phyloP scores from a whole-genome alignment of 2,329 filamentous ascomycete species.

The Alternaria burnsii region DNA sequence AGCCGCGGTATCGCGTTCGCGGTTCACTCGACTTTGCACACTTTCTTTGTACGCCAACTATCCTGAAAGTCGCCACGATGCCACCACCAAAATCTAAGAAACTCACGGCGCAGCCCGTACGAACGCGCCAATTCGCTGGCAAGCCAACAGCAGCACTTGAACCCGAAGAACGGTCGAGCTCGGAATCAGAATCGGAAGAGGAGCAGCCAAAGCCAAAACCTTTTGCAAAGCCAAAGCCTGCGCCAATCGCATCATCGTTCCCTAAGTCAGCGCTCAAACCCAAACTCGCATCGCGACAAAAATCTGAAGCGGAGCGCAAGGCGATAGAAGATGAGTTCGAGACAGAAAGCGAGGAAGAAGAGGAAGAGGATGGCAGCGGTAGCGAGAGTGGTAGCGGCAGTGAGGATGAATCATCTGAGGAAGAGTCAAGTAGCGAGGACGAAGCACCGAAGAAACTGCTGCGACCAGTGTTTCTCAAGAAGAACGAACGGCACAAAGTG shows the following conservation, averaged over 20 bases:
- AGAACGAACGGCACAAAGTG: constrained; percentile 63
- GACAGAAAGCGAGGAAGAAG: constrained; percentile 58
- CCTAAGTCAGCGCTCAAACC: constrained; percentile 55
- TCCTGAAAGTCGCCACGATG: constrained; percentile 43
- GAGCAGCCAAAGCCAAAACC: constrained; percentile 57
- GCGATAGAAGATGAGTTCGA: constrained; percentile 66
- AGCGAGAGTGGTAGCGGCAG: constrained; percentile 26
- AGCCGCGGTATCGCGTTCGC: constrained; percentile 15
- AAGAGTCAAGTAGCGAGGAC: constrained; percentile 68
- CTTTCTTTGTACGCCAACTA: constrained; percentile 2
- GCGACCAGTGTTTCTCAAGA: constrained; percentile 73
- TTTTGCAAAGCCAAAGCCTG: constrained; percentile 47
- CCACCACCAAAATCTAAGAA: constrained; percentile 70
- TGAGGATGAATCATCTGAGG: constrained; percentile 51
- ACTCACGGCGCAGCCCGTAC: constrained; percentile 91
- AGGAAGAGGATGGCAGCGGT: constrained; percentile 36
- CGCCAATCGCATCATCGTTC: constrained; percentile 57
- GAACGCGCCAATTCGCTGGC: constrained; percentile 83
- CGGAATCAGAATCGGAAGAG: constrained; percentile 60
- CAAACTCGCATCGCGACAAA: constrained; percentile 53
- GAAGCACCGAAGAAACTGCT: constrained; percentile 66
- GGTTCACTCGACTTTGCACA: constrained; percentile 1
- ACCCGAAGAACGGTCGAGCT: constrained; percentile 51
- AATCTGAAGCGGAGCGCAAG: constrained; percentile 39
- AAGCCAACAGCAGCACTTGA: constrained; percentile 67